Evolutionary conservation across 192 early-diverging fungal genomes (phyloP).

Genomic region (Gonapodya prolifera): DNA sequence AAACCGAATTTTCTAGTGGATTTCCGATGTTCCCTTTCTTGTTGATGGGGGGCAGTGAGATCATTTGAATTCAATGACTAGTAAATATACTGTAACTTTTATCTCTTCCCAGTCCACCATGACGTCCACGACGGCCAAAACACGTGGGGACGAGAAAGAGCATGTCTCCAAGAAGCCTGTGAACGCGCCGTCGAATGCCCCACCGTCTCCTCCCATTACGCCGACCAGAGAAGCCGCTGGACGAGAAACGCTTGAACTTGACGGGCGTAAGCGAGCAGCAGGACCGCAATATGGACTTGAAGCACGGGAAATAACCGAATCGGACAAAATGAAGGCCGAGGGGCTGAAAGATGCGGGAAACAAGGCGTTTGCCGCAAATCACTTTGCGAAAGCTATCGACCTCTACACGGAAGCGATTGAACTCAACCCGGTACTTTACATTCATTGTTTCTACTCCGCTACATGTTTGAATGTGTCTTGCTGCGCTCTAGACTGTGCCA

Average conservation of each 20-base stretch:
- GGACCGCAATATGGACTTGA: neutral
- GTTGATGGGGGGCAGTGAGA: neutral
- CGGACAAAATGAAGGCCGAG: slow-evolving; percentile 71
- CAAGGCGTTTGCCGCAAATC: slow-evolving; percentile 60
- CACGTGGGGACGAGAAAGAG: too few relatives aligned
- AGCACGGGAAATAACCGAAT: slow-evolving; percentile 21
- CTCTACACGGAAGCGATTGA: slow-evolving; percentile 87
- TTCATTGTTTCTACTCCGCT: neutral
- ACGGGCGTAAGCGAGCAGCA: neutral
- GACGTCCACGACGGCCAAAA: too few relatives aligned
- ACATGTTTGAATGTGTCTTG: neutral
- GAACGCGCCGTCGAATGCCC: neutral
- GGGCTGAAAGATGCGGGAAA: slow-evolving; percentile 72
- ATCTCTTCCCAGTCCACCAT: too few relatives aligned
- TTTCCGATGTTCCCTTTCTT: neutral
- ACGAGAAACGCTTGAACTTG: too few relatives aligned
- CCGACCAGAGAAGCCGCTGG: neutral
- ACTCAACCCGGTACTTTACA: slow-evolving; percentile 33
- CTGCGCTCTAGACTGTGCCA: neutral
- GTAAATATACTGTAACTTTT: neutral
- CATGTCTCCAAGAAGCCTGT: neutral
- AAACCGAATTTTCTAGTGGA: neutral
- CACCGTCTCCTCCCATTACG: neutral
- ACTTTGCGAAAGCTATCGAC: slow-evolving; percentile 72
- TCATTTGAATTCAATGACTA: neutral